phyloP scores from a whole-genome alignment of 805 yeast genomes.

The Wickerhamiella kurtzmanii region DNA sequence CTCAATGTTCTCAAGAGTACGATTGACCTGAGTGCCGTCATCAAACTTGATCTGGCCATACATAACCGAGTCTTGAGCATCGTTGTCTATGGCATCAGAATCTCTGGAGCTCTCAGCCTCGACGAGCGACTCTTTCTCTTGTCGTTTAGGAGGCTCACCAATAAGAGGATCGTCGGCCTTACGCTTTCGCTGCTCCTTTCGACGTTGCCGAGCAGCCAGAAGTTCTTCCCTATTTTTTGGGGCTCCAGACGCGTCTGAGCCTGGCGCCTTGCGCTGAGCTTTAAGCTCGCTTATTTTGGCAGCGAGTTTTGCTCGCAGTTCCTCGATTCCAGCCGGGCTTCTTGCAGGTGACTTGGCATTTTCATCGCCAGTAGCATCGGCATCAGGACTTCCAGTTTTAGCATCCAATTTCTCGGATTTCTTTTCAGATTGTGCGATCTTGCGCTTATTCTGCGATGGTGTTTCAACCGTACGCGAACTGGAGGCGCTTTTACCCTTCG shows the following conservation, averaged over 20 bases:
- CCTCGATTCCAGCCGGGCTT: constrained; percentile 34
- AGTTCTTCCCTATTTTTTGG: constrained; percentile 49
- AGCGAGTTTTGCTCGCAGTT: constrained; percentile 66
- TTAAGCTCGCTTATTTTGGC: constrained; percentile 54
- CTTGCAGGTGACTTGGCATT: background rate
- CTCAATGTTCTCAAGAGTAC: constrained; percentile 47
- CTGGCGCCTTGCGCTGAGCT: constrained; percentile 85
- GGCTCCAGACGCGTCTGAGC: constrained; percentile 66
- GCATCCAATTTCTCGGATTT: no score
- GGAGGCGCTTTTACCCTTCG: no score
- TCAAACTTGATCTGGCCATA: constrained; percentile 72
- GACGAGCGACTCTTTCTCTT: constrained; percentile 20
- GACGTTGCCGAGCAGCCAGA: constrained; percentile 28
- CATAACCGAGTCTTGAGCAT: constrained; percentile 36
- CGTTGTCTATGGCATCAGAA: constrained; percentile 26
- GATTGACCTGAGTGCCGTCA: constrained; percentile 68
- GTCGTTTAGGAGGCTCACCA: constrained; percentile 9
- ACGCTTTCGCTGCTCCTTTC: constrained; percentile 29
- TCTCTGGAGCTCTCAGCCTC: constrained; percentile 35
- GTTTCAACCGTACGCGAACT: no score
- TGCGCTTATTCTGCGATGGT: background rate
- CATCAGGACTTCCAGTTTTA: background rate
- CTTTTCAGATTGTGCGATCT: no score
- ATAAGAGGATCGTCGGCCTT: constrained; percentile 21
- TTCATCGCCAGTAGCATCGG: background rate